A percentile compares a stretch with the other conserved stretches of the same genome.
These are phyloP conservation scores for Eucalyptus pumila DNA, from an alignment of 345 rosid species.

Conservation along the genomic window DNA sequence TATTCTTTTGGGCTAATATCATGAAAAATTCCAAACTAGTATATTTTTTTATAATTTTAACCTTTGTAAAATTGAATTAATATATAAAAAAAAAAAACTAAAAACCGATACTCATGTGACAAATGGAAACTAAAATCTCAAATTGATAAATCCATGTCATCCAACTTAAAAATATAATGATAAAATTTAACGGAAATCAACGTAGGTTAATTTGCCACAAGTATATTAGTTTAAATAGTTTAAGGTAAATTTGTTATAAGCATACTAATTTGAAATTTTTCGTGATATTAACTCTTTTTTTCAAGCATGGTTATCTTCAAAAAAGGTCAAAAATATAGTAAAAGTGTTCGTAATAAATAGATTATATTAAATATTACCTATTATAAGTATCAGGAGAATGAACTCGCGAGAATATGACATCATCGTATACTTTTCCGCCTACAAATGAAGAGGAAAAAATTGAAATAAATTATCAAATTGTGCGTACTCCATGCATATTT, in stretches of 20 bases:
- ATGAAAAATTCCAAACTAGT: no score
- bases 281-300: no score
- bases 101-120: no score
- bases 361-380: neutral
- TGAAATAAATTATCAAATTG: neutral
- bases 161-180: no score
- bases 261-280: fast-evolving
- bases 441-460: neutral
- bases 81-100: no score
- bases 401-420: neutral
- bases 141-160: no score
- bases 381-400: neutral
- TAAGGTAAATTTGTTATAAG: no score
- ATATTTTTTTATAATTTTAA: fast-evolving
- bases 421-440: neutral
- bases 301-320: fast-evolving
- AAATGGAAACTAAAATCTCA: no score
- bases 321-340: neutral
- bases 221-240: fast-evolving
- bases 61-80: no score
- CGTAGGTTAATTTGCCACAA: fast-evolving
- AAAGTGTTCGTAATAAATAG: neutral
- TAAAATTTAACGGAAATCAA: no score
- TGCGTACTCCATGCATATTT: no score
- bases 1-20: no score